Evolutionary conservation across 108 stramenopile species (phyloP).

Genomic region (Pseudonitzschia pungens): DNA sequence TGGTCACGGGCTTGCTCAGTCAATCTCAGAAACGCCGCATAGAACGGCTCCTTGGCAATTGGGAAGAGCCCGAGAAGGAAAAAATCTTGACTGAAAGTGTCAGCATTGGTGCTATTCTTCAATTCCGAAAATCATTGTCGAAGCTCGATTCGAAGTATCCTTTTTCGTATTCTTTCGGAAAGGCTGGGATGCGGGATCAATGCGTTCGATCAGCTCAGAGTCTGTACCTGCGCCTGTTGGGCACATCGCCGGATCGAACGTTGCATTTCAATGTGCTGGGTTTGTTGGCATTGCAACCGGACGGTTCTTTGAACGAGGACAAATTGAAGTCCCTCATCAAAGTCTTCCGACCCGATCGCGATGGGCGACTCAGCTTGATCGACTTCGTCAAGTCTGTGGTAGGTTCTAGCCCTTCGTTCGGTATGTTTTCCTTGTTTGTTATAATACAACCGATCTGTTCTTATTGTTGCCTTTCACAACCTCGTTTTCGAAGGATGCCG

Average conservation of each 20-base stretch:
- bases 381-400: slow-evolving; percentile 60
- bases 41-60: slow-evolving; percentile 9
- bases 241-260: neutral
- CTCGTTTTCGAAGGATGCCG: slow-evolving; percentile 38
- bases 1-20: slow-evolving; percentile 3
- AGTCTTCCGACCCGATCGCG: slow-evolving; percentile 64
- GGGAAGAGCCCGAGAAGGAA: slow-evolving; percentile 11
- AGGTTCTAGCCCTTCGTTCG: slow-evolving; percentile 1
- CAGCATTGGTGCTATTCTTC: slow-evolving; percentile 14
- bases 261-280: slow-evolving; percentile 59
- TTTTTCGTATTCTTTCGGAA: slow-evolving; percentile 62
- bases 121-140: slow-evolving; percentile 15
- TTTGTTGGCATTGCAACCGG: slow-evolving; percentile 38
- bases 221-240: slow-evolving; percentile 46
- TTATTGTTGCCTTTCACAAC: neutral
- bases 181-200: slow-evolving; percentile 48
- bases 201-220: slow-evolving; percentile 60
- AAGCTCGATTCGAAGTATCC: slow-evolving; percentile 58
- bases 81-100: neutral
- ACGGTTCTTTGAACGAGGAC: slow-evolving; percentile 45
- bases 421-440: no score
- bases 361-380: slow-evolving; percentile 51
- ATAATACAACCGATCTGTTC: neutral
- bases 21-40: slow-evolving; percentile 16
- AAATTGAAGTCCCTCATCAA: slow-evolving; percentile 45